Evolutionary conservation across 2,329 filamentous ascomycete species (phyloP).

Genomic region (Monilinia laxa): DNA sequence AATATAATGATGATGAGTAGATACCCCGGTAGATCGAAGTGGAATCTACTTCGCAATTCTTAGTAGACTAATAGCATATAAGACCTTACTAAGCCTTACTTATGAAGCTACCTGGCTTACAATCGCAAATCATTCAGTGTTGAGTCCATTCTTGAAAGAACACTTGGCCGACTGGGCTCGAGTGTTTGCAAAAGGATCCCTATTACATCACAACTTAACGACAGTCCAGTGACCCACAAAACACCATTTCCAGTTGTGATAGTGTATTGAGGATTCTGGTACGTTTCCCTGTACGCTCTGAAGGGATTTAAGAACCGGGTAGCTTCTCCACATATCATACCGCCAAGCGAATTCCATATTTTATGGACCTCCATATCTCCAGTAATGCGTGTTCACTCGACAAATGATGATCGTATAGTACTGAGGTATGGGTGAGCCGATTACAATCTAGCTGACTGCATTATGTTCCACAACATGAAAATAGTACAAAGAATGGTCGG

Average conservation of each 20-base stretch:
- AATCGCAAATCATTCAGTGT: no score
- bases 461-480: background rate
- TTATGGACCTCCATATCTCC: background rate
- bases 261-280: no score
- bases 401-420: background rate
- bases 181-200: background rate
- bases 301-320: no score
- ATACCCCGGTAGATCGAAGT: constrained; percentile 5
- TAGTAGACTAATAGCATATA: background rate
- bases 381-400: no score
- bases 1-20: constrained; percentile 12
- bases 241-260: no score
- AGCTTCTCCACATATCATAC: no score
- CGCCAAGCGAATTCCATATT: background rate
- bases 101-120: background rate
- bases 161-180: no score
- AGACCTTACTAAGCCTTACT: background rate
- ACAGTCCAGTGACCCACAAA: no score
- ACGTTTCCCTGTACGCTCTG: no score
- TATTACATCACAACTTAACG: background rate
- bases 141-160: no score
- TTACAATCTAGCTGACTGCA: background rate
- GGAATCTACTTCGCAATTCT: background rate
- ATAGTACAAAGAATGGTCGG: background rate
- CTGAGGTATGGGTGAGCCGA: background rate